phyloP scores from a whole-genome alignment of 225 moss, liverwort and hornwort genomes.

The Ulota crispa region DNA sequence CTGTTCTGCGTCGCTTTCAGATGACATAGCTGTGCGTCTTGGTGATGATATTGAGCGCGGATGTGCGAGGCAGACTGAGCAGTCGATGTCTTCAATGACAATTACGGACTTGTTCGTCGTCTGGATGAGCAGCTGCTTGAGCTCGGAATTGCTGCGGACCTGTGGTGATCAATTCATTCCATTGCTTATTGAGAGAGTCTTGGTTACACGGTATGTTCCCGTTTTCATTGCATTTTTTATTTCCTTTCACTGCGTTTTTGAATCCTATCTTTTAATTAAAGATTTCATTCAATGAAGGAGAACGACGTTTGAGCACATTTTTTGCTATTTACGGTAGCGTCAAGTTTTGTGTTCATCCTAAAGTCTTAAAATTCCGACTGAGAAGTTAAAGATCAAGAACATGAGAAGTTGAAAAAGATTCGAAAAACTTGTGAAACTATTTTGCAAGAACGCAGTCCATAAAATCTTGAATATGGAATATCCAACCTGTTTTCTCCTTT shows the following conservation, averaged over 20 bases:
- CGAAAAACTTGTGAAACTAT: too few relatives aligned
- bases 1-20: constrained; percentile 15
- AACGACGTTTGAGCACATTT: not conserved
- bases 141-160: constrained; percentile 55
- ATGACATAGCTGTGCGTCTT: not conserved
- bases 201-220: not conserved
- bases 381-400: not conserved
- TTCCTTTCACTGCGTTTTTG: not conserved
- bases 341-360: not conserved
- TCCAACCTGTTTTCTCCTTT: too few relatives aligned
- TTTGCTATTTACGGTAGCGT: not conserved
- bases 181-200: not conserved
- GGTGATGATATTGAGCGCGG: constrained; percentile 34
- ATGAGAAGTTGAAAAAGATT: not conserved
- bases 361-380: not conserved
- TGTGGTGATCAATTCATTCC: not conserved
- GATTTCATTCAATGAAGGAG: not conserved
- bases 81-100: constrained; percentile 92
- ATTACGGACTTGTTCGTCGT: constrained; percentile 79
- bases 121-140: constrained; percentile 60
- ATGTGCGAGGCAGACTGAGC: constrained; percentile 64
- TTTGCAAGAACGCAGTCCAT: too few relatives aligned
- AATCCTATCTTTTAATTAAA: not conserved
- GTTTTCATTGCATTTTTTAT: not conserved
- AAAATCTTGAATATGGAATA: not conserved